Percentiles rank a stretch among this genome's conserved stretches.
These are phyloP conservation scores for Termitomyces sp. DNA, from an alignment of 768 basidiomycete species.

Conservation along the genomic window DNA sequence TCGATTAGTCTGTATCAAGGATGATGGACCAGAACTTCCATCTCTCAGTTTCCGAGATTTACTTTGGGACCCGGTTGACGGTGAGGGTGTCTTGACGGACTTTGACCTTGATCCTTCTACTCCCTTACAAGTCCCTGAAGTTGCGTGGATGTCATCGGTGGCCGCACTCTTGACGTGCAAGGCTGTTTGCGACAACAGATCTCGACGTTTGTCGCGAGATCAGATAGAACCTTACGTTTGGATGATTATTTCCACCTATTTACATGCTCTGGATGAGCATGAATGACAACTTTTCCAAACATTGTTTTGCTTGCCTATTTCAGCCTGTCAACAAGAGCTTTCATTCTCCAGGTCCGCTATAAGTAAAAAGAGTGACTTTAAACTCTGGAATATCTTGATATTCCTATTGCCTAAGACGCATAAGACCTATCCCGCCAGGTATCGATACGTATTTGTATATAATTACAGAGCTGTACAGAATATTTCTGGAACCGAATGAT, in stretches of 20 bases:
- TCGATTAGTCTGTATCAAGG: not conserved
- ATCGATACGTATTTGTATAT: not conserved
- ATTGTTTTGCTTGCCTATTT: not conserved
- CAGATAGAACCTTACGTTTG: constrained; percentile 9
- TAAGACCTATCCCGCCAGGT: not conserved
- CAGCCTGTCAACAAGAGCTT: not conserved
- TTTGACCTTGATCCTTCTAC: constrained; percentile 6
- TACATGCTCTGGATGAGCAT: not conserved
- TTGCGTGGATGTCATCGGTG: not conserved
- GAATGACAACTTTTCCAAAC: not conserved
- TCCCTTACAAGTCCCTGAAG: not conserved
- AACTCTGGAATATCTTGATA: not conserved
- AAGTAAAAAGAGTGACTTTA: not conserved
- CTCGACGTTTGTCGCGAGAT: not conserved
- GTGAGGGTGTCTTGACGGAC: constrained; percentile 8
- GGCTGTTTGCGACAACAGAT: constrained; percentile 5
- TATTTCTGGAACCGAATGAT: not conserved
- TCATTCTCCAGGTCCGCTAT: not conserved
- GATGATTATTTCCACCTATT: constrained; percentile 4
- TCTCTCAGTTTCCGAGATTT: not conserved
- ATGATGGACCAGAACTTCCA: not conserved
- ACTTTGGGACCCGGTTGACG: constrained; percentile 1
- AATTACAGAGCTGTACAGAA: not conserved
- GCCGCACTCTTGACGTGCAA: constrained; percentile 8
- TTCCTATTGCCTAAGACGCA: not conserved